These are phyloP conservation scores for Pisolithus thermaeus DNA, from an alignment of 1,284 basidiomycete species.

Conservation along the genomic window DNA sequence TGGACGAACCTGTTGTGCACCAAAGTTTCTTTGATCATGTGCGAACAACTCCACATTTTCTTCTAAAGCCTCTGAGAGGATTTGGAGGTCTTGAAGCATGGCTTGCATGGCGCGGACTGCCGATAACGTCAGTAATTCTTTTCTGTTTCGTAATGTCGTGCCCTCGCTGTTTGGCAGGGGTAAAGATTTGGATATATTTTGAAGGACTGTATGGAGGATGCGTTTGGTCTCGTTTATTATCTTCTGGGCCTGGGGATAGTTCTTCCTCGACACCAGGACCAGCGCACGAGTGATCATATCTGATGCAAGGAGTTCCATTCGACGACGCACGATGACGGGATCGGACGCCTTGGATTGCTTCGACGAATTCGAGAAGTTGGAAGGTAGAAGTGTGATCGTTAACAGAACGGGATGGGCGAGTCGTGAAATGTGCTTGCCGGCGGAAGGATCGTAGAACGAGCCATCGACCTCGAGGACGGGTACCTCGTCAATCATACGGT, in stretches of 20 bases:
- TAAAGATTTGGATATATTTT: constrained; percentile 69
- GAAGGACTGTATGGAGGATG: constrained; percentile 79
- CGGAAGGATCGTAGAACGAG: constrained; percentile 85
- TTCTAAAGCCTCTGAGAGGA: constrained; percentile 79
- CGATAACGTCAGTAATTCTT: constrained; percentile 64
- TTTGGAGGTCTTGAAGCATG: constrained; percentile 79
- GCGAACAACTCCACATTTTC: constrained; percentile 88
- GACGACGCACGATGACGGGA: constrained; percentile 80
- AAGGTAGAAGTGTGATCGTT: constrained; percentile 79
- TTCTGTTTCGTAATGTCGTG: constrained; percentile 55
- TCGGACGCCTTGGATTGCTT: constrained; percentile 59
- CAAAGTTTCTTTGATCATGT: constrained; percentile 85
- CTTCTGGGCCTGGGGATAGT: constrained; percentile 80
- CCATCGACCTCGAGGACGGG: constrained; percentile 91
- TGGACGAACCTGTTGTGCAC: constrained; percentile 78
- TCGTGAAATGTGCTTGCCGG: constrained; percentile 73
- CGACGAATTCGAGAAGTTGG: constrained; percentile 21
- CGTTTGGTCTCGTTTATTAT: constrained; percentile 86
- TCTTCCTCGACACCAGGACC: constrained; percentile 82
- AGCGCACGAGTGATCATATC: constrained; percentile 95
- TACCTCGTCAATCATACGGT: constrained; percentile 87
- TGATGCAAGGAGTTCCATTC: constrained; percentile 88
- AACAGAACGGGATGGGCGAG: constrained; percentile 85
- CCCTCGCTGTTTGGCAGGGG: constrained; percentile 46
- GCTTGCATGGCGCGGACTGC: constrained; percentile 77